Evolutionary conservation across 1,284 basidiomycete genomes (phyloP).

Genomic region (Pascua sp.): DNA sequence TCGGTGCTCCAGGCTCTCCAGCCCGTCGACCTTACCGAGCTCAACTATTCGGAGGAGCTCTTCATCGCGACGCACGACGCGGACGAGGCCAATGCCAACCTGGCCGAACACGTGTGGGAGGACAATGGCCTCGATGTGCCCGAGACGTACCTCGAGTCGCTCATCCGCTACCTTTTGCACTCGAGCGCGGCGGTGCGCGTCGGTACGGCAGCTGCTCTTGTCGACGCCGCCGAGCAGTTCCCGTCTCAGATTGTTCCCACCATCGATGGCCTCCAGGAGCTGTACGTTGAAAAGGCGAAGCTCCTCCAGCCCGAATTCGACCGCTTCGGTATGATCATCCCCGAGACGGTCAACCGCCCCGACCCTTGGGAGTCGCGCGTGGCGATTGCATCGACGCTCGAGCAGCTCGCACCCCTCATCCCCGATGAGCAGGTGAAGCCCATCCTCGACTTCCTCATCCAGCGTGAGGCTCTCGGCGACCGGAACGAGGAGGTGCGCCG

Average conservation of each 20-base stretch:
- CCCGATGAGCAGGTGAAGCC: constrained; percentile 64
- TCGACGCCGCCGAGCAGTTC: constrained; percentile 71
- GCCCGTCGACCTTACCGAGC: constrained; percentile 91
- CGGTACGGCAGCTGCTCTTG: constrained; percentile 69
- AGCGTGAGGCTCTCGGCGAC: constrained; percentile 83
- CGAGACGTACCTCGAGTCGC: constrained; percentile 62
- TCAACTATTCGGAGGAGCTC: constrained; percentile 86
- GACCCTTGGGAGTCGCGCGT: constrained; percentile 88
- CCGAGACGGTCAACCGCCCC: constrained; percentile 78
- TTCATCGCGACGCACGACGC: constrained; percentile 88
- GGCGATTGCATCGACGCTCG: constrained; percentile 70
- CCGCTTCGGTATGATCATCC: constrained; percentile 89
- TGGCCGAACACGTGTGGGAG: constrained; percentile 86
- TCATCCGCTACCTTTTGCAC: constrained; percentile 73
- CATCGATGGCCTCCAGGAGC: constrained; percentile 58
- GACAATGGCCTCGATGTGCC: constrained; percentile 92
- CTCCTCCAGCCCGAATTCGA: constrained; percentile 85
- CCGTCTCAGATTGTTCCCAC: constrained; percentile 63
- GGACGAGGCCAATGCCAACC: constrained; percentile 83
- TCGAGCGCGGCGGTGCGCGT: constrained; percentile 75
- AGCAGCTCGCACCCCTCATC: constrained; percentile 67
- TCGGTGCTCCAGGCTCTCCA: constrained; percentile 86
- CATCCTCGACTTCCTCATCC: constrained; percentile 84
- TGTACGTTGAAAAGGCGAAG: constrained; percentile 86
- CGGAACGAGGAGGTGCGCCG: constrained; percentile 74